A percentile compares a stretch with the other conserved stretches of the same genome.
Evolutionary conservation across 2,329 filamentous ascomycete genomes (phyloP).

Genomic region (Aquanectria penicillioides): DNA sequence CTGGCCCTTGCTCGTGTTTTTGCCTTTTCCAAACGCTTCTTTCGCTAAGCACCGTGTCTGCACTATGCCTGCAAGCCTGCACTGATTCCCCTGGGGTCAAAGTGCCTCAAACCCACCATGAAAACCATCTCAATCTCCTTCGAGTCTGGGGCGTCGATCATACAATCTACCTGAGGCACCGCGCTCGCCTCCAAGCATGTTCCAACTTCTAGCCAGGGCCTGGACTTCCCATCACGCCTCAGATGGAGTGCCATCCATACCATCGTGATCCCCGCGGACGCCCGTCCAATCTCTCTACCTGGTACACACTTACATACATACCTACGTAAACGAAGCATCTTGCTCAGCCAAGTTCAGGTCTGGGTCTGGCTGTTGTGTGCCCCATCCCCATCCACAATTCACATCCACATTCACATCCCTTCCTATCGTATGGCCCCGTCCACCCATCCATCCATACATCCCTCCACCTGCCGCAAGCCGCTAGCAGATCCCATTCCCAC

Average conservation of each 20-base stretch:
- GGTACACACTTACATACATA: neutral
- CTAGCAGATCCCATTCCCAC: constrained; percentile 22
- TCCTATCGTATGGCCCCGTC: neutral
- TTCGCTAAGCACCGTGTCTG: constrained; percentile 6
- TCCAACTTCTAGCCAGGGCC: too few species aligned
- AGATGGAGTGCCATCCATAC: neutral
- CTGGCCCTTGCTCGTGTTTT: constrained; percentile 16
- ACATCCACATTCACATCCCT: neutral
- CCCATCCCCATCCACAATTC: too few species aligned
- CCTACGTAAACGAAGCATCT: neutral
- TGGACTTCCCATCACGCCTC: neutral
- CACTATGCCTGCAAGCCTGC: constrained; percentile 30
- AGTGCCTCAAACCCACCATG: constrained; percentile 30
- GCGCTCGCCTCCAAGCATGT: constrained; percentile 13
- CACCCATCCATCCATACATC: neutral
- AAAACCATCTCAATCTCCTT: constrained; percentile 32
- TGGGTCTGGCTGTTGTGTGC: too few species aligned
- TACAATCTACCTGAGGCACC: constrained; percentile 42
- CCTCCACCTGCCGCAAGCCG: constrained; percentile 15
- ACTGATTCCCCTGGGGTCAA: constrained; percentile 37
- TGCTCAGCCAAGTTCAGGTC: too few species aligned
- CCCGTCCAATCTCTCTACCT: neutral
- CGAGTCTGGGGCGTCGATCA: constrained; percentile 42
- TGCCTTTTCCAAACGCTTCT: neutral
- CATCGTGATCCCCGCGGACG: neutral